These are phyloP conservation scores for Paraglomus occultum DNA, from an alignment of 192 early-diverging fungal genomes.

Conservation along the genomic window DNA sequence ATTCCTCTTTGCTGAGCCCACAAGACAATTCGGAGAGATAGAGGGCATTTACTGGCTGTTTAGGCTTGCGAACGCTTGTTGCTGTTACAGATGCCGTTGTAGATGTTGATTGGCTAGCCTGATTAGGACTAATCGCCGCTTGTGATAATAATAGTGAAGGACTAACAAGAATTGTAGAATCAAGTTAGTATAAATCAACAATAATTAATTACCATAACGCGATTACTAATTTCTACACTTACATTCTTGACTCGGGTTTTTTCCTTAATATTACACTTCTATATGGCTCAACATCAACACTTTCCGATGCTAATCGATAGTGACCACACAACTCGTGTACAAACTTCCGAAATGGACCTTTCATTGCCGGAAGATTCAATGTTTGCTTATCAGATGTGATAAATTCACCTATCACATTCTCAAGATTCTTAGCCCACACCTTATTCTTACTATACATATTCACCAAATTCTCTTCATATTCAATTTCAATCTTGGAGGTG, in stretches of 20 bases:
- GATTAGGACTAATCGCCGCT: conserved; percentile 30
- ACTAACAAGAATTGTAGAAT: conserved; percentile 31
- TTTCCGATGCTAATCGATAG: conserved; percentile 70
- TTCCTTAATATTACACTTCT: conserved; percentile 67
- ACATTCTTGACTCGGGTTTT: conserved; percentile 35
- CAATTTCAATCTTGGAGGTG: conserved; percentile 30
- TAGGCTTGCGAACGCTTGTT: conserved; percentile 33
- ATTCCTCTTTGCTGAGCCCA: conserved; percentile 48
- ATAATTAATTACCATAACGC: background rate
- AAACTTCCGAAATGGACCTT: conserved; percentile 61
- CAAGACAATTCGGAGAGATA: conserved; percentile 51
- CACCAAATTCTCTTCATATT: conserved; percentile 63
- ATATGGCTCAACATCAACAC: conserved; percentile 77
- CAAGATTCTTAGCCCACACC: conserved; percentile 67
- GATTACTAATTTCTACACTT: background rate
- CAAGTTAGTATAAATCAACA: background rate
- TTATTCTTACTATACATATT: conserved; percentile 63
- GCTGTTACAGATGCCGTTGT: conserved; percentile 13
- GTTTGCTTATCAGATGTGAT: conserved; percentile 37
- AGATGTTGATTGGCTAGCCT: background rate
- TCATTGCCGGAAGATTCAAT: conserved; percentile 69
- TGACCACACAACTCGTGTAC: conserved; percentile 69
- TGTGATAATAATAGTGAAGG: conserved; percentile 43
- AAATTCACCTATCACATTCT: conserved; percentile 59
- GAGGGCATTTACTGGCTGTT: conserved; percentile 60